These are phyloP conservation scores for Capsicum baccatum DNA, from an alignment of 257 asterid species.

Conservation along the genomic window DNA sequence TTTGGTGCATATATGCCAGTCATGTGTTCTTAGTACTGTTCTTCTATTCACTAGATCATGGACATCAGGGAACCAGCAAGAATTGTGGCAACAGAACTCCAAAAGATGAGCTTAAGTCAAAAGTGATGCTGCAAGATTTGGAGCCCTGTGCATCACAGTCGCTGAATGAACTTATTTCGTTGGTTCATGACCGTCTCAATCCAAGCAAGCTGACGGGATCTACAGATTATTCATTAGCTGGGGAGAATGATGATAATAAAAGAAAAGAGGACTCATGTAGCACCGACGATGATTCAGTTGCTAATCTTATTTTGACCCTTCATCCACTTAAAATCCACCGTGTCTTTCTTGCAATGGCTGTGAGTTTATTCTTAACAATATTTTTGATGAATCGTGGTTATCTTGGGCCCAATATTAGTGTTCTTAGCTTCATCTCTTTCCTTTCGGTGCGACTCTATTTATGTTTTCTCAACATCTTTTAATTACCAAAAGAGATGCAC, in stretches of 20 bases:
- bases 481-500: conserved; percentile 32
- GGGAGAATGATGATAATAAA: conserved; percentile 47
- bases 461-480: conserved; percentile 27
- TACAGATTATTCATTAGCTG: conserved; percentile 40
- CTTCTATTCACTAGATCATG: conserved; percentile 42
- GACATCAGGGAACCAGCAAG: conserved; percentile 39
- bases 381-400: conserved; percentile 15
- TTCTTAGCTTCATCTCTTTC: conserved; percentile 30
- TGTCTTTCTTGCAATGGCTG: conserved; percentile 84
- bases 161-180: conserved; percentile 74
- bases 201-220: conserved; percentile 49
- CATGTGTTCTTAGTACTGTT: conserved; percentile 29
- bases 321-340: conserved; percentile 62
- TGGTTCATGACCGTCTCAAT: conserved; percentile 65
- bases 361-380: conserved; percentile 45
- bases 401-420: background rate
- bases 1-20: background rate
- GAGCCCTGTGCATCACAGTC: conserved; percentile 61
- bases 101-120: conserved; percentile 45
- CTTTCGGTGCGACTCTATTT: conserved; percentile 7
- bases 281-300: conserved; percentile 75
- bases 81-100: conserved; percentile 42
- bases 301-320: conserved; percentile 73
- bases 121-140: conserved; percentile 56
- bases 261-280: conserved; percentile 42